Evolutionary conservation across 2,329 filamentous ascomycete species (phyloP).

Genomic region (Colletotrichum filicis): DNA sequence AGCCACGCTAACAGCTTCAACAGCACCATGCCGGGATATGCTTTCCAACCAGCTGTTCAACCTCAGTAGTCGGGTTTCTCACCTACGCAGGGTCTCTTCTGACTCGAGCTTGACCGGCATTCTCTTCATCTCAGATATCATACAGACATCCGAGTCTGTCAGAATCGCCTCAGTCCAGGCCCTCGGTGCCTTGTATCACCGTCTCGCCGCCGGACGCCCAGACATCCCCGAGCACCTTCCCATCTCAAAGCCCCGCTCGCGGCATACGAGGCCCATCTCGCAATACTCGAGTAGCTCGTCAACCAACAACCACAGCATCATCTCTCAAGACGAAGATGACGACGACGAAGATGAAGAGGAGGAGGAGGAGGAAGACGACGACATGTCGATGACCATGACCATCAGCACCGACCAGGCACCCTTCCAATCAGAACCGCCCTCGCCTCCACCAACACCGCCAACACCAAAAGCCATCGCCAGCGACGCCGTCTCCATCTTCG

Average conservation of each 20-base stretch:
- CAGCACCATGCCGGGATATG: conserved; percentile 40
- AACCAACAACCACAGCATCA: conserved; percentile 7
- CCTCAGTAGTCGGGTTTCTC: conserved; percentile 39
- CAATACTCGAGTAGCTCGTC: background rate
- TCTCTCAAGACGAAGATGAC: background rate
- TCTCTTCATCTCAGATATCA: conserved; percentile 46
- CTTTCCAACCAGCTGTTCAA: conserved; percentile 44
- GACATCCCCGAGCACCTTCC: conserved; percentile 42
- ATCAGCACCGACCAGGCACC: conserved; percentile 40
- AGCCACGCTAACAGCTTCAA: background rate
- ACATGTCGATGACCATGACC: conserved; percentile 39
- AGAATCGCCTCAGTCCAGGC: conserved; percentile 45
- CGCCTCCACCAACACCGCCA: conserved; percentile 44
- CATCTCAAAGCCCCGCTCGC: conserved; percentile 37
- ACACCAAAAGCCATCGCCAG: conserved; percentile 34
- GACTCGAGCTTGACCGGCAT: conserved; percentile 32
- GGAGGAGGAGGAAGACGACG: conserved; percentile 38
- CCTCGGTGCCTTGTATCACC: conserved; percentile 49
- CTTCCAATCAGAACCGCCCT: conserved; percentile 43
- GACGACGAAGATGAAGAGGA: conserved; percentile 33
- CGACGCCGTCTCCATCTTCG: conserved; percentile 38
- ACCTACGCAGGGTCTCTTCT: conserved; percentile 39
- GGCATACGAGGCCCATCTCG: conserved; percentile 20
- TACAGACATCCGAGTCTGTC: conserved; percentile 47
- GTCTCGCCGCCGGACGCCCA: conserved; percentile 43